Evolutionary conservation across 2,329 filamentous ascomycete species (phyloP), one percentile per base, ranked within the genome.

Genomic region (Coleophoma eucalyptorum): DNA sequence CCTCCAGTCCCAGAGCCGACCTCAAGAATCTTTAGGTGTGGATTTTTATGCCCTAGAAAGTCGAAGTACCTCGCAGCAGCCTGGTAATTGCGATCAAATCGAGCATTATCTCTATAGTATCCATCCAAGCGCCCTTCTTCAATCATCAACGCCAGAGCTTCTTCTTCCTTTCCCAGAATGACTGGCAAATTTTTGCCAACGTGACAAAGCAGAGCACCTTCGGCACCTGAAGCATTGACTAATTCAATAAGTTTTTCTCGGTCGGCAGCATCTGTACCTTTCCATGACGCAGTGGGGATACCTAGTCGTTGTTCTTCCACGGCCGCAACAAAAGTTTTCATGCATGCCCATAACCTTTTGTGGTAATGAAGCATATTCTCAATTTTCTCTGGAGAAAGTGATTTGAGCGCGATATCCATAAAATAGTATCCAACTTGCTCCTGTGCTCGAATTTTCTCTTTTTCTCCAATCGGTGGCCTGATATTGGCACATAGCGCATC

Each of bases 71-170:
- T 35, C n/a, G 33, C 33, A 10, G 33, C 33, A 50, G n/a, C 5
- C 20, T 21, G 10, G 8, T 21, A 50, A n/a, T 26, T 34, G 18
- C 41, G 10, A 11, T 57, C 54, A 7, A 50, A 53, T 21, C 64
- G 49, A n/a, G 58, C 55, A 2, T 58, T 54, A 11, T 63, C 65
- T 32, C 66, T 51, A 63, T 63, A 67, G 26, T 12, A 38, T 5
- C 16, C 16, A 4, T 38, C 35, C 35, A 12, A 10, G 10, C 10
- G 10, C 5, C 4, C 16, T 15, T 4, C 11, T 10, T 38, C 35
- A 15, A 12, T 4, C 4, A 12, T 38, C 35, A 38, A n/a, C 10
- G 33, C 10, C 33, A 38, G 16, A 15, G 35, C 13, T 38, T 38
- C 35, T 10, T 10, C 33, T 35, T 10, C 33, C n/a, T 35, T 35